Conservation (phyloP, 495 filamentous ascomycete species). For the Talaromyces trachyspermus region DNA sequence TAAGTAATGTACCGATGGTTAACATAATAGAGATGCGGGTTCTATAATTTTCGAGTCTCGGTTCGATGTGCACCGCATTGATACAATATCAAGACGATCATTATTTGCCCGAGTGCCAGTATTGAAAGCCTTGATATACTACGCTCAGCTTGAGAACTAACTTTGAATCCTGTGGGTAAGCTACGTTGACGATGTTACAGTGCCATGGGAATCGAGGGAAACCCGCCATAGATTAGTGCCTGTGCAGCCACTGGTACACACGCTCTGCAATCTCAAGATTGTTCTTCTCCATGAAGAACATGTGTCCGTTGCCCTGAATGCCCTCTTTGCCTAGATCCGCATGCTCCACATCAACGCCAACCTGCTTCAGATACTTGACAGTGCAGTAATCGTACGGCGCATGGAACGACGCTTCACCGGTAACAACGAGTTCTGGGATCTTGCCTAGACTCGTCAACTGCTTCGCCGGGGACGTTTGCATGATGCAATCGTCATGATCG, state of each 20-base stretch:
- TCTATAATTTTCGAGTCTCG: no score
- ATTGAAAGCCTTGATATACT: no score
- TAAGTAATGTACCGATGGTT: no score
- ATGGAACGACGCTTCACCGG: constrained; percentile 20
- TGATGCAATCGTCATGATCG: constrained; percentile 12
- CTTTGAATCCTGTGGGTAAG: no score
- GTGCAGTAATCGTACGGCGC: constrained; percentile 22
- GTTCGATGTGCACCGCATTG: no score
- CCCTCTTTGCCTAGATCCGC: constrained; percentile 16
- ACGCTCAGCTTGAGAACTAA: no score
- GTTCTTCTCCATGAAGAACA: constrained; percentile 23
- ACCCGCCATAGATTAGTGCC: no score
- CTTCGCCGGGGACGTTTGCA: constrained; percentile 15
- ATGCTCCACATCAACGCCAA: constrained; percentile 17
- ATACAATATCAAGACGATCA: no score
- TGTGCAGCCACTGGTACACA: constrained; percentile 9
- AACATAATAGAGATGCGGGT: no score
- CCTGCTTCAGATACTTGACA: constrained; percentile 18
- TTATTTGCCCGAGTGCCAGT: no score
- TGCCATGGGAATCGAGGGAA: no score
- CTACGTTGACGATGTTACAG: no score
- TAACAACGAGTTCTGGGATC: constrained; percentile 17
- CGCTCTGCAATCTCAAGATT: constrained; percentile 18
- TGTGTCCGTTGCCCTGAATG: constrained; percentile 24
- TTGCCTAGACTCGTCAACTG: constrained; percentile 18